Percentiles rank a stretch among this genome's conserved stretches.
phyloP scores from a whole-genome alignment of 306 rosid genomes.

The Cicer chorassanicum region DNA sequence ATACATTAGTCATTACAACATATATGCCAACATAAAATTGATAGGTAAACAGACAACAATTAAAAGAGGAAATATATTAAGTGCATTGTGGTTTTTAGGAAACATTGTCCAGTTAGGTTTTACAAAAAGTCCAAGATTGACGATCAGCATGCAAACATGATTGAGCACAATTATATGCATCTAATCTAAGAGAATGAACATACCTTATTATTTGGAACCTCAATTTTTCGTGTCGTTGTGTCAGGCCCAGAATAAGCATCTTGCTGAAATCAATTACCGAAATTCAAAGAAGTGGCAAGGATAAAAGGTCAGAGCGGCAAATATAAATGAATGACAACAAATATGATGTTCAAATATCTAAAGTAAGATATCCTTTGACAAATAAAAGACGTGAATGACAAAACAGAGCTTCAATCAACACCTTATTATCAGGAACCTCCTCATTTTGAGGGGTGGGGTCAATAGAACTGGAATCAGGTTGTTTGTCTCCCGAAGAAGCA shows the following conservation, averaged over 20 bases:
- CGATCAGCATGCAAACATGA: neutral
- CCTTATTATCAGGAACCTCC: slow-evolving; percentile 74
- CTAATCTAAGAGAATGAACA: neutral
- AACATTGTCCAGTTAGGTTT: neutral
- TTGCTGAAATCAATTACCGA: slow-evolving; percentile 49
- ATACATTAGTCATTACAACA: neutral
- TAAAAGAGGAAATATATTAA: neutral
- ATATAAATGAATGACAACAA: slow-evolving; percentile 1
- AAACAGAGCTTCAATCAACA: slow-evolving; percentile 35
- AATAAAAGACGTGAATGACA: neutral
- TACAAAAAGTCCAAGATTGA: slow-evolving; percentile 15
- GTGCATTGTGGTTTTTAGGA: neutral
- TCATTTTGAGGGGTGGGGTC: slow-evolving; percentile 41
- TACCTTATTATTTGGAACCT: slow-evolving; percentile 96
- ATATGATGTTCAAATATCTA: neutral
- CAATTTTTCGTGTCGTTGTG: slow-evolving; percentile 61
- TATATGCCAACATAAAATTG: neutral
- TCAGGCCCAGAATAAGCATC: slow-evolving; percentile 50
- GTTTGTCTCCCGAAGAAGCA: slow-evolving; percentile 46
- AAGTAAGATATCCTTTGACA: neutral
- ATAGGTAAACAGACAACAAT: neutral
- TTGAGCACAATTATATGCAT: neutral
- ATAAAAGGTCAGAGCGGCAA: neutral
- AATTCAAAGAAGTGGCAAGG: neutral
- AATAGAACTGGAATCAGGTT: slow-evolving; percentile 40